These are phyloP conservation scores for Peziza echinospora DNA, from an alignment of 495 filamentous ascomycete species.

Conservation along the genomic window DNA sequence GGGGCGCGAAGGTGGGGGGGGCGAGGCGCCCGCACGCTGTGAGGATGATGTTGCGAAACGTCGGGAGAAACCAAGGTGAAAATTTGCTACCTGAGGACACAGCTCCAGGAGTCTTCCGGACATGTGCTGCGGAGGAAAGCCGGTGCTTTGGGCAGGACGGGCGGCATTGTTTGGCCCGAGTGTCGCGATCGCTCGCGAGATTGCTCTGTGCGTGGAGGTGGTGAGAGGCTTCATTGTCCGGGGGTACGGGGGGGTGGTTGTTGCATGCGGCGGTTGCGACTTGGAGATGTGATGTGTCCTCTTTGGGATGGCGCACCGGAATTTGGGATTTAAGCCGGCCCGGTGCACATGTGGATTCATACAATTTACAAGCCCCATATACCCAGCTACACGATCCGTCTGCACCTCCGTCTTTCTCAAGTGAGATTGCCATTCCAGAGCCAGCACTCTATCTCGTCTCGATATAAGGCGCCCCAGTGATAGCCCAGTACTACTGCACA, in stretches of 20 bases:
- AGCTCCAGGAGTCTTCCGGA: no score
- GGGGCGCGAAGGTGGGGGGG: not conserved
- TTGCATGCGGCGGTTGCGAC: constrained; percentile 15
- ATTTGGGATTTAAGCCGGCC: not conserved
- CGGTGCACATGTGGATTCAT: constrained; percentile 8
- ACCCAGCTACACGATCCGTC: constrained; percentile 1
- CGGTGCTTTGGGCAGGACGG: not conserved
- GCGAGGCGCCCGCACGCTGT: no score
- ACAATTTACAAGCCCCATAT: not conserved
- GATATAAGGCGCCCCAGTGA: constrained; percentile 5
- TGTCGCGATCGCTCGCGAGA: not conserved
- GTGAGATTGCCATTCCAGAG: not conserved
- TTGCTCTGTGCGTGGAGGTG: not conserved
- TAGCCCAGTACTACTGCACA: no score
- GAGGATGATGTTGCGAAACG: no score
- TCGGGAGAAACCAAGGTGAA: no score
- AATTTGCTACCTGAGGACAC: no score
- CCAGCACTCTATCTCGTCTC: constrained; percentile 1
- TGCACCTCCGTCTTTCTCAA: not conserved
- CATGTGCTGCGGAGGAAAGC: not conserved
- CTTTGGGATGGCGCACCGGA: not conserved
- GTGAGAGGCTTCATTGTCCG: not conserved
- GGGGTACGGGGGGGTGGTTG: not conserved
- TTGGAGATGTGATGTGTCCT: constrained; percentile 14
- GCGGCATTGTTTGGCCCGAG: not conserved